Base-by-base conservation (phyloP, 148 eudicot species). In the Rhododendron vialii region DNA sequence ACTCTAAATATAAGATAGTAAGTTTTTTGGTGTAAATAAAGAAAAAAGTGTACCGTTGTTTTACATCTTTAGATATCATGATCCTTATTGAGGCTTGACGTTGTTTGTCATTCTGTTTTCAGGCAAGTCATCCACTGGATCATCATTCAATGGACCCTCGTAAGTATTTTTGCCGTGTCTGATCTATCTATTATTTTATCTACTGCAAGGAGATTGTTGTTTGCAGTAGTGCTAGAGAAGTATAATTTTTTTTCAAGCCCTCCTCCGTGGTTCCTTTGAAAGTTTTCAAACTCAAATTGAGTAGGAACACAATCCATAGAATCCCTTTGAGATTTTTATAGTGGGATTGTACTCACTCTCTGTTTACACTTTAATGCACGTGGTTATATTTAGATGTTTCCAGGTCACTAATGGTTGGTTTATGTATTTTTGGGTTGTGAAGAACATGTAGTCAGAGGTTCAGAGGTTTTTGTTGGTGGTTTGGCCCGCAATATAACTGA, bases 391-490 rank as follows among this genome's bases (percentile, higher is more conserved):
- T 30, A 30, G 48, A 38, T 22, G 15, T 48, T 45, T 83, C 33
- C 0, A 10, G 20, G 79, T 84, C 74, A 84, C 65, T 84, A 35
- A 84, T 50, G 45, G 76, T 47, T 65, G 85, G 30, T 63, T 50
- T 33, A 73, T 73, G 48, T 24, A 45, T 45, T 69, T 33, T 41
- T 75, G 81, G 74, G 73, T 13, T 41, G 28, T 20, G 86, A 80
- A 90, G 90, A 87, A 75, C 83, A 89, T 30, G 85, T 41, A 33
- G 88, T 82, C 87, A 88, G 81, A 84, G 90, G 92, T 28, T 67
- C 90, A 13, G 92, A 91, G 86, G 91, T 91, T 36, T 91, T 91
- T 84, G 89, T 91, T 71, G 92, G 92, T 71, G 92, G 92, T 65
- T 75, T 91, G 85, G 88, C 90, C 80, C 91, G 85, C 38, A 84